Base-by-base conservation (phyloP, 2,329 filamentous ascomycete genomes). In the Fusarium stilboides region DNA sequence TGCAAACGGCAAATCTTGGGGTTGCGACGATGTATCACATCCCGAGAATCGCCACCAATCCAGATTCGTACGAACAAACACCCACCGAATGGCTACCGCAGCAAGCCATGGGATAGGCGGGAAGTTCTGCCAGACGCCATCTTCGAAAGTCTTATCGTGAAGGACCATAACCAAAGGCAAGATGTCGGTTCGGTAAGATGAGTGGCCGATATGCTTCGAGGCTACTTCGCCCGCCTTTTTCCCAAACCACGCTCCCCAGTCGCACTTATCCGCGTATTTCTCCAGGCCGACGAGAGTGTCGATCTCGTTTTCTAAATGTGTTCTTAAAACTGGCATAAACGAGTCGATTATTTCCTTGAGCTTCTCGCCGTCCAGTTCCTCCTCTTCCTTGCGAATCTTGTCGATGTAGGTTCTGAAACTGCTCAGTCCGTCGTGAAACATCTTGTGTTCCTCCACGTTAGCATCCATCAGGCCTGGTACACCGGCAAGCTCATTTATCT, bases 371-470 rank as follows among this genome's bases (percentile, higher is more conserved):
- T 79, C 74, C 40, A 78, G 80, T 19, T 71, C 53, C 13, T 77
- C 74, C 31, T 74, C 71, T 8, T 65, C 72, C 13, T 60, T 73
- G 10, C 67, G 72, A 3, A 80, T 72, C 12, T 61, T 72, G 3
- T 71, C 60, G 10, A 80, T 49, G 63, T 83, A 83, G 6, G 44
- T 63, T 17, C 66, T 66, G 28, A 80, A 80, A 1, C 50, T 50
- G 1, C 76, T 69, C 5, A 84, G 55, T 0, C 81, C 80, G 1
- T 68, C 69, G 17, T 79, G 74, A 57, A 85, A 84, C 2, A 73
- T 70, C 10, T 76, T 72, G 62, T 84, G 82, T 53, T 85, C 81
- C 19, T 78, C 77, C 5, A 83, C 72, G 62, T 81, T 84, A 44
- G 59, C 69, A 15, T 80, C 79, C 81, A 84, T 83, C 24, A 82